Base-by-base conservation (phyloP, 768 basidiomycete species). In the Calocybe gangraenosa region DNA sequence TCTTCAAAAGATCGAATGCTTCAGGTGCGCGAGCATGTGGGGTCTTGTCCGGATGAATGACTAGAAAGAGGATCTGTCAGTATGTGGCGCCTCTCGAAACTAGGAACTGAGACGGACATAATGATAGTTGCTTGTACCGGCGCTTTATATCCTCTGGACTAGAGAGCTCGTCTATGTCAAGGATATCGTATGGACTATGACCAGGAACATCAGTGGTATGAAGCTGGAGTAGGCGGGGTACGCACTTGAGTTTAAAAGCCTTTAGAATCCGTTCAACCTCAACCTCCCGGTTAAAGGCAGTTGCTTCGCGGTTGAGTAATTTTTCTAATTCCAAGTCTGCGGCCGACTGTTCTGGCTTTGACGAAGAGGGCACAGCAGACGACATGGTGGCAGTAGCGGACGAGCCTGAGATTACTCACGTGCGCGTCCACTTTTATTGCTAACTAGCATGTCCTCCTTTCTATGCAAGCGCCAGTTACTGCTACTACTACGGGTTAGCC, bases 21-120 rank as follows among this genome's bases (percentile, higher is more conserved):
- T 96, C 91, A 56, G 91, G 85, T 40, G 91, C 89, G 57, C 82
- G 80, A 21, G 79, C 73, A 67, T 96, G 91, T 61, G 88, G 71
- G 57, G 87, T 87, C 76, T 98, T 99, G 74, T 99, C 96, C 50
- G 96, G 96, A 75, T 99, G 96, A 59, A 99, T 97, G 66, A 96
- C 90, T 92, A 62, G 50, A 46, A 25, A 48, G 23, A 22, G 35
- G 22, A 18, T 50, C 40, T 31, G 41, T 41, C 9, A 50, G 41
- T 3, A 14, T 7, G 44, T 14, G 43, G 40, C 22, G 30, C 7
- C 20, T 3, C 14, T 37, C 9, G 33, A 31, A 28, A 46, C 40
- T 20, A 28, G 17, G 48, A 41, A 42, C 28, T 32, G 32, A 39
- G 49, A 69, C 84, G 66, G 66, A 92, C 90, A 86, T 35, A 92